Base-by-base conservation (phyloP, 306 rosid species). In the Citrullus amarus region DNA sequence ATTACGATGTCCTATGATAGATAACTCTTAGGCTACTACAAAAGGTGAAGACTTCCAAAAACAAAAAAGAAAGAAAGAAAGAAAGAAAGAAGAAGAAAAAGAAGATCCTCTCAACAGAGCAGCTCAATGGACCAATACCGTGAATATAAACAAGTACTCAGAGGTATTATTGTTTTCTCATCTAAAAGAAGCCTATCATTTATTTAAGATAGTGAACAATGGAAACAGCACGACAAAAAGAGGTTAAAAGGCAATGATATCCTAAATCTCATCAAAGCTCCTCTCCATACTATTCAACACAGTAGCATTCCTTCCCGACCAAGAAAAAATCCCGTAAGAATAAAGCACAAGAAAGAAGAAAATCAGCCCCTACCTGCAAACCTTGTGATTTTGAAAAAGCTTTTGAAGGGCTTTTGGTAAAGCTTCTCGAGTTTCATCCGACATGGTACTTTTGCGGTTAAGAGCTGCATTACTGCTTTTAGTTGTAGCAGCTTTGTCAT, bases 361-460 rank as follows among this genome's bases (percentile, higher is more conserved):
- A 18, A 66, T 12, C 18, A 34, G 59, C 20, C 20, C 75, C 43
- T 86, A 95, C 97, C 95, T 95, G 97, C 99, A 95, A 85, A 95
- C 97, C 81, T 88, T 85, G 86, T 88, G 87, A 41, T 78, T 83
- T 75, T 89, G 92, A 79, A 90, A 83, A 82, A 90, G 83, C 79
- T 85, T 88, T 69, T 79, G 86, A 71, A 95, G 88, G 70, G 88
- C 97, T 81, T 85, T 85, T 75, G 90, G 87, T 58, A 95, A 87
- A 83, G 89, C 93, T 79, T 85, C 91, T 81, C 86, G 89, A 69
- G 93, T 88, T 79, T 91, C 97, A 85, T 84, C 90, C 79, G 99
- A 88, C 89, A 92, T 88, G 84, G 90, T 82, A 87, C 76, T 91
- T 65, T 62, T 86, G 77, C 82, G 85, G 41, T 76, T 67, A 70